Evolutionary conservation across 2,329 filamentous ascomycete genomes (phyloP), one percentile per base, ranked within the genome.

Genomic region (Trichoderma lentiforme): DNA sequence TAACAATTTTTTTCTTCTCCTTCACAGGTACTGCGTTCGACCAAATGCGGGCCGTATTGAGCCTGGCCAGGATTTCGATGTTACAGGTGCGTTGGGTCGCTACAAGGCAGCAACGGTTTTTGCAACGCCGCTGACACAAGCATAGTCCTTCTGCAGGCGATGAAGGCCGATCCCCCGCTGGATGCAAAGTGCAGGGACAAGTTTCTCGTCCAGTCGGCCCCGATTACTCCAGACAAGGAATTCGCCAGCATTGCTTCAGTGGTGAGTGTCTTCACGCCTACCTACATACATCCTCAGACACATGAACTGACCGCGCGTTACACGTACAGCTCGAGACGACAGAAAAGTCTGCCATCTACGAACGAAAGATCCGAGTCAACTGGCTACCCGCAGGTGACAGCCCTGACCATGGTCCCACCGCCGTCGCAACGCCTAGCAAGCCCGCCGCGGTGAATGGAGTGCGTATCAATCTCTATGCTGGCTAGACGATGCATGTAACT

Each of bases 41-140:
- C 95, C 96, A 71, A 98, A 99, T 86, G 97, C 95, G 67, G 96
- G 96, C 78, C 93, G 95, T 81, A 96, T 99, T 82, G 95, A 97
- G 81, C 91, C 95, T 51, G 93, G 94, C 77, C 89, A 92, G 82
- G 89, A 93, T 82, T 95, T 99, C 76, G 94, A 98, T 82, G 95
- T 99, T 75, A 92, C 95, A 82, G 95, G 95, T 97, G 86, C 77
- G 88, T 66, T 65, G 28, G 18, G 26, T 21, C 43, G n/a, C 57
- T 43, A 24, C 43, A 69, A 32, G 57, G 56, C 30, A 70, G 57
- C 26, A 51, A 30, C 36, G 26, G 57, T n/a, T 58, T 53, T 47
- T n/a, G 51, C 64, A 71, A 75, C 72, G 68, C 66, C 70, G 73
- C 75, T 77, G 70, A 78, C 75, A 73, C 47, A 15, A 56, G 57